Conservation (phyloP, 2,329 filamentous ascomycete genomes). For the Nemania bipapillata region DNA sequence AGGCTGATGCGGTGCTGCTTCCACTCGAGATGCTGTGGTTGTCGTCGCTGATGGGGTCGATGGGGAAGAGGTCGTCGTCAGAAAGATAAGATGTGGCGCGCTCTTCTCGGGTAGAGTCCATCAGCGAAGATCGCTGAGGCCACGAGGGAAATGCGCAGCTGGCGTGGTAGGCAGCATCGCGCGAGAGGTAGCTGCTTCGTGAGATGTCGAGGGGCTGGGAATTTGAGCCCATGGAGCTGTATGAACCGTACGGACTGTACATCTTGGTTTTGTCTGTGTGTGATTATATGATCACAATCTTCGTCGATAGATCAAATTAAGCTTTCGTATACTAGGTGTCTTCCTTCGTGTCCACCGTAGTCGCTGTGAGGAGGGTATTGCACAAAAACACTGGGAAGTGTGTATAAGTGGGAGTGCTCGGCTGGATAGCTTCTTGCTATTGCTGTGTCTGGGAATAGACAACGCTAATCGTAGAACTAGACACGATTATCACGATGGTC, state of each 20-base stretch:
- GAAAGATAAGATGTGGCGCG: slow-evolving; percentile 68
- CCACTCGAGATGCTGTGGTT: slow-evolving; percentile 58
- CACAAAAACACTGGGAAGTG: slow-evolving; percentile 8
- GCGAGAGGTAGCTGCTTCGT: slow-evolving; percentile 47
- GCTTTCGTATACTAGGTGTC: slow-evolving; percentile 10
- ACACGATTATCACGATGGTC: slow-evolving; percentile 40
- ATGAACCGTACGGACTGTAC: slow-evolving; percentile 53
- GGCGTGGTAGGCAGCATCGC: slow-evolving; percentile 46
- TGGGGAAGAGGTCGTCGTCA: slow-evolving; percentile 71
- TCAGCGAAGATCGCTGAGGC: slow-evolving; percentile 55
- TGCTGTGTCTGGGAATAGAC: slow-evolving; percentile 24
- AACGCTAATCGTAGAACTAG: slow-evolving; percentile 30
- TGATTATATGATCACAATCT: too few species aligned
- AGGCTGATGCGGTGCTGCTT: slow-evolving; percentile 58
- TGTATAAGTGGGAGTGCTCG: slow-evolving; percentile 15
- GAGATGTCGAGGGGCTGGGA: slow-evolving; percentile 51
- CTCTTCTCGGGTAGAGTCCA: slow-evolving; percentile 45
- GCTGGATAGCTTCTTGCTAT: slow-evolving; percentile 30
- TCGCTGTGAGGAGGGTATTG: slow-evolving; percentile 11
- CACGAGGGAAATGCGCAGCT: slow-evolving; percentile 58
- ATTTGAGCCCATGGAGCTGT: slow-evolving; percentile 53
- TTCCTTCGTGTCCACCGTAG: slow-evolving; percentile 24
- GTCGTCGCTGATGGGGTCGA: slow-evolving; percentile 63
- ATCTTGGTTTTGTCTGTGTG: slow-evolving; percentile 36
- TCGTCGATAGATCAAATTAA: neutral